Base-by-base conservation (phyloP, 169 alveolate genomes). In the Plasmodium malariae region DNA sequence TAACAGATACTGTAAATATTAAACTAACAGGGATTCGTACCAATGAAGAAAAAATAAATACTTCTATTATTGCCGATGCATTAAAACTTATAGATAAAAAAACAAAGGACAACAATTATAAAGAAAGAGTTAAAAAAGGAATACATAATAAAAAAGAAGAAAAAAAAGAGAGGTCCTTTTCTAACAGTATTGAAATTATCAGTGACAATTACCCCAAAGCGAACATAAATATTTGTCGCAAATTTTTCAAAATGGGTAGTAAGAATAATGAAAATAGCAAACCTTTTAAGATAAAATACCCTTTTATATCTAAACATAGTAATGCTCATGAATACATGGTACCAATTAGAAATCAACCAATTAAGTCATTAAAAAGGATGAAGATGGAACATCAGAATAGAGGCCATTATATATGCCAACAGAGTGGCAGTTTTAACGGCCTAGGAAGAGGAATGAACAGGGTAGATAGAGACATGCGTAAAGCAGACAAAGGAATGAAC, bases 21-120 rank as follows among this genome's bases (percentile, higher is more conserved):
- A 69, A 71, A 71, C 51, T 71, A 54, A 32, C 69, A 65, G 67
- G 57, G 48, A 19, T 19, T 24, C 57, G 28, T 63, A 12, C 57
- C 12, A 63, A 48, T 62, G 59, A 51, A 14, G 68, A 63, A 69
- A 78, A 63, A 55, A 63, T 28, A 43, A 37, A 45, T 14, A 62
- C 76, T 6, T 6, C 67, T 2, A 78, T 63, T 37, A 65, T 78
- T 24, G 62, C 89, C 17, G 89, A 78, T 62, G 73, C 76, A n/a
- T 57, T 63, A 51, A 78, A 78, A 62, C 12, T 63, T 14, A 63
- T 63, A 17, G 89, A 78, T 32, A 67, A 45, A 24, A 78, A 78
- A 21, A 26, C 71, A 6, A 63, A 9, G 14, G 89, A 68, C 19
- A 45, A 9, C 3, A 45, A 48, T 37, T 62, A 40, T 40, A 28